Evolutionary conservation across 1,139 yeast genomes (phyloP).

Genomic region (Suhomyces wounanorum): DNA sequence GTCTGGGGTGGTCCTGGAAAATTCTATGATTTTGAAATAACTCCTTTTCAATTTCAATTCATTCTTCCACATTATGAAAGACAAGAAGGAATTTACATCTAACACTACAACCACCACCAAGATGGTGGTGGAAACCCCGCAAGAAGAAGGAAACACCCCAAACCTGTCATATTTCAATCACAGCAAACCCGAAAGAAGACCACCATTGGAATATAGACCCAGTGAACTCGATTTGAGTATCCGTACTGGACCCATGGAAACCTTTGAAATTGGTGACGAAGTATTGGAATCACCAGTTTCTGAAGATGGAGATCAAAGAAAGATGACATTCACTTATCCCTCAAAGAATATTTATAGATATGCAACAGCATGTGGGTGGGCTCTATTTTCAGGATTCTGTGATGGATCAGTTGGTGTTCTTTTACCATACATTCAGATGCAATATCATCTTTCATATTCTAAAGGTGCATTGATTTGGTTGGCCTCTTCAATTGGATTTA

Average conservation of each 20-base stretch:
- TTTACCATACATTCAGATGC: conserved; percentile 41
- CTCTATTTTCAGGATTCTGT: conserved; percentile 24
- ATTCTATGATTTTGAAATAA: background rate
- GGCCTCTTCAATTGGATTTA: conserved; percentile 43
- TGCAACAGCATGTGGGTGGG: conserved; percentile 42
- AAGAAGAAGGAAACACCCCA: conserved; percentile 4
- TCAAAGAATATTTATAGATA: conserved; percentile 44
- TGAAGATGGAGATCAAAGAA: background rate
- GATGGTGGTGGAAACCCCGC: conserved; percentile 10
- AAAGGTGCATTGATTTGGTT: conserved; percentile 49
- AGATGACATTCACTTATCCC: conserved; percentile 37
- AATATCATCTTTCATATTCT: conserved; percentile 40
- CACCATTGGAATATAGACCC: conserved; percentile 13
- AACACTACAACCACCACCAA: conserved; percentile 1
- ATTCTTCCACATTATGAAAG: background rate
- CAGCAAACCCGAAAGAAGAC: conserved; percentile 11
- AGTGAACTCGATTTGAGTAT: conserved; percentile 10
- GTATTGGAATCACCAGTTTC: background rate
- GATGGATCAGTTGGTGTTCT: conserved; percentile 51
- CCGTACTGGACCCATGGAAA: conserved; percentile 1
- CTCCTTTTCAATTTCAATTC: background rate
- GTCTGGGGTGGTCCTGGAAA: background rate
- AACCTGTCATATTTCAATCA: conserved; percentile 7
- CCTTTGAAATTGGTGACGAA: conserved; percentile 6
- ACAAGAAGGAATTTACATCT: conserved; percentile 2